Evolutionary conservation across 176 grass and related monocot genomes (phyloP).

Genomic region (Neostapfia colusana): DNA sequence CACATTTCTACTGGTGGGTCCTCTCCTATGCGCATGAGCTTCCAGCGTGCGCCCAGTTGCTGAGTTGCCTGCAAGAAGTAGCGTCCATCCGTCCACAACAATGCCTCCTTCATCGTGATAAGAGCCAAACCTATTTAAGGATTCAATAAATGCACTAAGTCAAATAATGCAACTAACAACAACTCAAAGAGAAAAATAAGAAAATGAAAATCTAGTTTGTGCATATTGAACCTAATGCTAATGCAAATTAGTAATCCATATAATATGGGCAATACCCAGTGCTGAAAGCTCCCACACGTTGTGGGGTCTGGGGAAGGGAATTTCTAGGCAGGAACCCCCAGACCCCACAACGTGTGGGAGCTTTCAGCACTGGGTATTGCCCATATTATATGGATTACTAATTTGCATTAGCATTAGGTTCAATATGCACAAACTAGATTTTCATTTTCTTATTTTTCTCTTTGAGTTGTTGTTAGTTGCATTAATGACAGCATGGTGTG

Average conservation of each 20-base stretch:
- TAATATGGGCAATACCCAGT: too few species aligned
- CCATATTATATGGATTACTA: neutral
- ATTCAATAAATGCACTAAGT: conserved; percentile 13
- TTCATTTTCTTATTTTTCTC: neutral
- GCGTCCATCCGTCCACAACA: conserved; percentile 93
- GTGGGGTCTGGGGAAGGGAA: too few species aligned
- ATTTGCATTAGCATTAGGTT: neutral
- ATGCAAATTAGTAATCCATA: neutral
- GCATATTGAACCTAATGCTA: neutral
- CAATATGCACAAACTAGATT: neutral
- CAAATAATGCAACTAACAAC: conserved; percentile 16
- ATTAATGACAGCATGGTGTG: too few species aligned
- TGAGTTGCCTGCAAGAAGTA: conserved; percentile 92
- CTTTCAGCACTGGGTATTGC: too few species aligned
- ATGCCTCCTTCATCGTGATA: conserved; percentile 83
- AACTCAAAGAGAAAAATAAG: neutral
- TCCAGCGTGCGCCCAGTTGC: conserved; percentile 73
- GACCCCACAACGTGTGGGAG: too few species aligned
- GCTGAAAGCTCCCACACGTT: too few species aligned
- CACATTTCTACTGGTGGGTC: conserved; percentile 75
- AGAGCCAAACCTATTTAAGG: conserved; percentile 74
- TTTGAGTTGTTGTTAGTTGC: neutral
- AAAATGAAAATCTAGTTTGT: conserved; percentile 20
- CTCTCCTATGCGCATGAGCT: conserved; percentile 96
- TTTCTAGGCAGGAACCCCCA: too few species aligned